Evolutionary conservation across 2,329 filamentous ascomycete genomes (phyloP).

Genomic region (Zymoseptoria ardabiliae): DNA sequence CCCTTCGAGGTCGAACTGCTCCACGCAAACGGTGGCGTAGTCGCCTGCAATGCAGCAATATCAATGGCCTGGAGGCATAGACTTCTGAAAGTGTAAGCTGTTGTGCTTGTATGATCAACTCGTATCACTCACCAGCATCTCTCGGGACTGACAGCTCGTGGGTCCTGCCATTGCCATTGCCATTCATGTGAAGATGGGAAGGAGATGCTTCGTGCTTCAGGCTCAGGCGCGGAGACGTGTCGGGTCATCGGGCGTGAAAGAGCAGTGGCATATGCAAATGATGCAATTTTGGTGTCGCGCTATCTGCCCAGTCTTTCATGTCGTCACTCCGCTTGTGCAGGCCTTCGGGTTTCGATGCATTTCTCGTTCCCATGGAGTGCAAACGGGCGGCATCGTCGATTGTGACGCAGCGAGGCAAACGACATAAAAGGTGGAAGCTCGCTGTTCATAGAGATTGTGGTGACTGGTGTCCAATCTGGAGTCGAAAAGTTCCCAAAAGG

Average conservation of each 20-base stretch:
- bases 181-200: conserved; percentile 25
- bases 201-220: conserved; percentile 20
- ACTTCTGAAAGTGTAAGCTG: conserved; percentile 54
- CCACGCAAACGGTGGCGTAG: conserved; percentile 65
- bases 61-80: conserved; percentile 71
- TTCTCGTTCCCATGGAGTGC: no score
- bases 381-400: no score
- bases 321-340: no score
- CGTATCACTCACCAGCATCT: conserved; percentile 32
- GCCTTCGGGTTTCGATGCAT: no score
- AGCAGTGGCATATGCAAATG: no score
- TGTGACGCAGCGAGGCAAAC: no score
- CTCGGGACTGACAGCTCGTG: conserved; percentile 35
- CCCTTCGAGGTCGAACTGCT: conserved; percentile 62
- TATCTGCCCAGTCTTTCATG: no score
- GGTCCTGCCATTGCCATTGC: conserved; percentile 13
- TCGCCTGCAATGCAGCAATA: conserved; percentile 58
- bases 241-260: conserved; percentile 26
- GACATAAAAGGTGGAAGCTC: no score
- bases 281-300: no score
- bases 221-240: conserved; percentile 29
- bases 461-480: conserved; percentile 8
- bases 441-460: no score
- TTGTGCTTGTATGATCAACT: neutral
- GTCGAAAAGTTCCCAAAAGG: conserved; percentile 18